A percentile compares a stretch with the other conserved stretches of the same genome.
Conservation (phyloP, 768 basidiomycete species). For the Hericium coralloides region DNA sequence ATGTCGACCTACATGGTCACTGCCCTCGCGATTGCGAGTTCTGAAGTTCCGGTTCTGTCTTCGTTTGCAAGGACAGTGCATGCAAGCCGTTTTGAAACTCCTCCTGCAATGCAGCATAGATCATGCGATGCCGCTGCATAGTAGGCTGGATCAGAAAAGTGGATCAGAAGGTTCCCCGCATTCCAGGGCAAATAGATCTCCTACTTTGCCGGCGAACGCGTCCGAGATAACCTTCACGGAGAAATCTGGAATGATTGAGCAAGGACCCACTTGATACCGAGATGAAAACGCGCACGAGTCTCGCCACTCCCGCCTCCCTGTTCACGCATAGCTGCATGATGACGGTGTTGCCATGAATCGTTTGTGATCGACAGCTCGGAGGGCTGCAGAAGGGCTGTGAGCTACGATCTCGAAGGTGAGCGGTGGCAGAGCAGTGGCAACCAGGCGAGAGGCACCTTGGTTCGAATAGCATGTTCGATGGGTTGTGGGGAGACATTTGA, state of each 20-base stretch:
- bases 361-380: slow-evolving; percentile 59
- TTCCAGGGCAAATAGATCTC: slow-evolving; percentile 8
- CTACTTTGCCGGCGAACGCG: slow-evolving; percentile 65
- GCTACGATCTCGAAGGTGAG: slow-evolving; percentile 31
- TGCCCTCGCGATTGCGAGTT: slow-evolving; percentile 8
- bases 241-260: slow-evolving; percentile 48
- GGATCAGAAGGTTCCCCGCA: not conserved
- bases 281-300: slow-evolving; percentile 53
- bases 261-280: too few relatives aligned
- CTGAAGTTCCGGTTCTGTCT: slow-evolving; percentile 46
- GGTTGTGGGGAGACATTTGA: slow-evolving; percentile 4
- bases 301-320: slow-evolving; percentile 61
- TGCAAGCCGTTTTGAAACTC: slow-evolving; percentile 69
- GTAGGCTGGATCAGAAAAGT: slow-evolving; percentile 39
- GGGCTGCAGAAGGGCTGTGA: slow-evolving; percentile 54
- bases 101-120: slow-evolving; percentile 62
- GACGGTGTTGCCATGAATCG: slow-evolving; percentile 79
- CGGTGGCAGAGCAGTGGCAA: slow-evolving; percentile 1
- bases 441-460: slow-evolving; percentile 14
- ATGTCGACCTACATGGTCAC: slow-evolving; percentile 7
- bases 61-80: slow-evolving; percentile 67
- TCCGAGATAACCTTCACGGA: slow-evolving; percentile 66
- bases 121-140: slow-evolving; percentile 75
- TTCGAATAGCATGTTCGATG: slow-evolving; percentile 10
- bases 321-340: slow-evolving; percentile 75